Percentiles rank a stretch among this genome's conserved stretches.
Evolutionary conservation across 139 green algal species (phyloP).

Genomic region (Chlamydomonas eustigma): DNA sequence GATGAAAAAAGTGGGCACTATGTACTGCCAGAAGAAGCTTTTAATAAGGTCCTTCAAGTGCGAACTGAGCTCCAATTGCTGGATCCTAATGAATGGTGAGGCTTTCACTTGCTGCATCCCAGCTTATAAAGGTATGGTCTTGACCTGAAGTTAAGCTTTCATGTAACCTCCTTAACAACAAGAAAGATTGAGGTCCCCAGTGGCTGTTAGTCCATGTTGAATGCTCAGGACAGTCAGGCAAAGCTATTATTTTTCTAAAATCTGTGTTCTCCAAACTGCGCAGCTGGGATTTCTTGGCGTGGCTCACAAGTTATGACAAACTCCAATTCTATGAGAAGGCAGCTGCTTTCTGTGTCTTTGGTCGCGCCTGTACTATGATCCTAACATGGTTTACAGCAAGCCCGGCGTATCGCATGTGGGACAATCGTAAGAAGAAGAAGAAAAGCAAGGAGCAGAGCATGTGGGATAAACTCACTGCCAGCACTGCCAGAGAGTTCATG

Average conservation of each 20-base stretch:
- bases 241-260: no score
- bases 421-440: slow-evolving; percentile 31
- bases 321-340: slow-evolving; percentile 46
- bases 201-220: no score
- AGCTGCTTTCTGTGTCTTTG: slow-evolving; percentile 26
- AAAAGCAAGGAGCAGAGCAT: slow-evolving; percentile 36
- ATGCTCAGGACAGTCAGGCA: no score
- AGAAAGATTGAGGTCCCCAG: neutral
- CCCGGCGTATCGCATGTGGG: slow-evolving; percentile 17
- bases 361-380: slow-evolving; percentile 3
- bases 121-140: no score
- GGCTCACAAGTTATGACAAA: slow-evolving; percentile 31
- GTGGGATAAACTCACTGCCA: slow-evolving; percentile 48
- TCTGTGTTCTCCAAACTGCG: neutral
- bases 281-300: slow-evolving; percentile 53
- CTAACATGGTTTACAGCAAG: slow-evolving; percentile 3
- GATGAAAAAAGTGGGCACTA: slow-evolving; percentile 40
- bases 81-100: slow-evolving; percentile 27
- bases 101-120: no score
- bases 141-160: no score
- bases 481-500: slow-evolving; percentile 40
- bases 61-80: slow-evolving; percentile 44
- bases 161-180: neutral
- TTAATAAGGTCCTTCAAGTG: slow-evolving; percentile 55
- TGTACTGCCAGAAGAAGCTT: slow-evolving; percentile 38